A percentile compares a stretch with the other conserved stretches of the same genome.
phyloP scores from a whole-genome alignment of 2,329 filamentous ascomycete genomes.

The Scytalidium sp. region DNA sequence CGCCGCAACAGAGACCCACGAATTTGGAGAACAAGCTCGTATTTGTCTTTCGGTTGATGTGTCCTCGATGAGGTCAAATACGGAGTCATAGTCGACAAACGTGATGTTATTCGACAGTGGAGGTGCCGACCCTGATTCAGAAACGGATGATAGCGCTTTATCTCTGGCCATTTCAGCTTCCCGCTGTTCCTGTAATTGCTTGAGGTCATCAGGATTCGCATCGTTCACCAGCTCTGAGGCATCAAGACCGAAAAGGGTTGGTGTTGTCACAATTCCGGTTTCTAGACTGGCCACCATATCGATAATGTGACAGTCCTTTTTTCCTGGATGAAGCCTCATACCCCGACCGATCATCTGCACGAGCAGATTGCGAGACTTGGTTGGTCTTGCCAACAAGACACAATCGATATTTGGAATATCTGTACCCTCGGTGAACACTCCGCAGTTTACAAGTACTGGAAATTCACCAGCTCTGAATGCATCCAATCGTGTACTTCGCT shows the following conservation, averaged over 20 bases:
- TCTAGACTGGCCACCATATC: constrained; percentile 89
- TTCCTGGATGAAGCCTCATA: constrained; percentile 77
- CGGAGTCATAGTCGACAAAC: constrained; percentile 87
- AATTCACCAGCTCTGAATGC: constrained; percentile 75
- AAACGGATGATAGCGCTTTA: neutral
- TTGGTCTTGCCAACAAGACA: constrained; percentile 82
- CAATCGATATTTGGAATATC: constrained; percentile 98
- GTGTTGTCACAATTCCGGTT: constrained; percentile 83
- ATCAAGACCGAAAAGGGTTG: constrained; percentile 90
- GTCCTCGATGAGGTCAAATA: constrained; percentile 88
- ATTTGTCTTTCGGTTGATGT: constrained; percentile 77
- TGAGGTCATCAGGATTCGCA: constrained; percentile 62
- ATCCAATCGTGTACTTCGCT: constrained; percentile 68
- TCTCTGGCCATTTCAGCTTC: constrained; percentile 36
- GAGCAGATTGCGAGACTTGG: constrained; percentile 86
- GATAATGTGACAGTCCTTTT: constrained; percentile 89
- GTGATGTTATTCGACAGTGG: constrained; percentile 33
- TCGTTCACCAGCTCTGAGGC: constrained; percentile 72
- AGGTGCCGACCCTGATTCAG: neutral
- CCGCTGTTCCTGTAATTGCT: constrained; percentile 46
- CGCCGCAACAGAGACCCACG: constrained; percentile 79
- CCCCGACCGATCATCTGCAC: constrained; percentile 98
- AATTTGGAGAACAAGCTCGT: constrained; percentile 66
- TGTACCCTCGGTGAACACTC: constrained; percentile 95
- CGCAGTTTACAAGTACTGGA: constrained; percentile 89